Evolutionary conservation across 2,329 filamentous ascomycete species (phyloP), one percentile per base, ranked within the genome.

Genomic region (Ceratocystis eucalypticola): DNA sequence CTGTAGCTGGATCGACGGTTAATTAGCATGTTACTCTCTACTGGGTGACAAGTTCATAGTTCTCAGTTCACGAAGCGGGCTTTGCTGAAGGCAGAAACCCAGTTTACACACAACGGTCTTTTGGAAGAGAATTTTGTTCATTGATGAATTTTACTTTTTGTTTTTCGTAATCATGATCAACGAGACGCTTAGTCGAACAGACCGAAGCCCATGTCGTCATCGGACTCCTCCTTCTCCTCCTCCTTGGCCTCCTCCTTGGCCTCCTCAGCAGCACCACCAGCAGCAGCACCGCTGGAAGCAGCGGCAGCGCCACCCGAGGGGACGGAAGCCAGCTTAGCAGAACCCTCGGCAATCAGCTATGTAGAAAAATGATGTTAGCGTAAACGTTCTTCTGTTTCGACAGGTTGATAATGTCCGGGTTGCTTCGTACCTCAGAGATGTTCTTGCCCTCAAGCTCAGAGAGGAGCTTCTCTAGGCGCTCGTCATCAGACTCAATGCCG

Each of bases 251-350:
- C 85, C 75, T 82, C 83, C 72, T 84, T 80, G 70, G 78, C 79
- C 71, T 81, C 84, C 72, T 83, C 85, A 72, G 80, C 86, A 72
- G 79, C 85, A 73, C 80, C 86, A 73, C 80, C 89, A 75, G 81
- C 89, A 76, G 80, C 88, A 76, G 80, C 85, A 77, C 82, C 83
- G 74, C 81, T 82, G 74, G 80, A 81, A 74, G 82, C 89, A 79
- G 83, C 89, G 77, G 86, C 91, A 75, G 82, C 84, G 79, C 92
- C 92, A 75, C 92, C 94, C 75, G 89, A 91, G 79, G 94, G 92
- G 76, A 99, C 93, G 80, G 93, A 96, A 74, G 94, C 94, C 75
- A 99, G 91, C 88, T 99, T 99, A 80, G 82, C 76, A 72, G 89
- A 86, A 77, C 94, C 94, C 80, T 92, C 85, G 74, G 89, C 74